Percentiles rank a stretch among this genome's conserved stretches.
phyloP scores from a whole-genome alignment of 371 early-diverging fungal genomes.

The Apophysomyces elegans region DNA sequence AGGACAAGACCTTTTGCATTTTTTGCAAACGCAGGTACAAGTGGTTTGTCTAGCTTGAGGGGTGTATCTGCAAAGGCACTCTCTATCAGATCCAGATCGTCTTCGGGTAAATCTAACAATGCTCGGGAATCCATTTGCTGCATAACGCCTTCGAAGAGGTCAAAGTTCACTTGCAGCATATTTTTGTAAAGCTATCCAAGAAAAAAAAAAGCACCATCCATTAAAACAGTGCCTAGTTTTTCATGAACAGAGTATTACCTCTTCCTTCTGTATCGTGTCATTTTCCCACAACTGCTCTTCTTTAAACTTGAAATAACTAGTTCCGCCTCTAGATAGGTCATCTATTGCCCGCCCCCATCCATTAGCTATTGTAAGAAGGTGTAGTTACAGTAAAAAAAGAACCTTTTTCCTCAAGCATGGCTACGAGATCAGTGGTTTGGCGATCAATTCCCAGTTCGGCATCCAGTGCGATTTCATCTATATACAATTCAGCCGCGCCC shows the following conservation, averaged over 20 bases:
- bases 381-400: not conserved
- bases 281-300: conserved; percentile 40
- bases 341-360: conserved; percentile 15
- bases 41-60: conserved; percentile 34
- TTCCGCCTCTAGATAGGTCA: conserved; percentile 25
- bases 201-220: not conserved
- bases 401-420: conserved; percentile 47
- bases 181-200: conserved; percentile 23
- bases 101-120: conserved; percentile 28
- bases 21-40: conserved; percentile 46
- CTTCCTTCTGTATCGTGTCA: conserved; percentile 17
- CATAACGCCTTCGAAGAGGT: conserved; percentile 28
- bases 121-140: conserved; percentile 22
- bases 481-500: not conserved
- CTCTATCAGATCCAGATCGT: conserved; percentile 37
- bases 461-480: conserved; percentile 42
- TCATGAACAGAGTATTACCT: conserved; percentile 16
- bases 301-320: conserved; percentile 52
- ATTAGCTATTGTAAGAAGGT: no score
- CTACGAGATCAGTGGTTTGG: conserved; percentile 49
- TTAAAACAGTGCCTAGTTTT: not conserved
- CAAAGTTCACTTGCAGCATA: conserved; percentile 43
- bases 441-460: conserved; percentile 56
- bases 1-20: conserved; percentile 43
- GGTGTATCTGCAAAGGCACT: conserved; percentile 31